Evolutionary conservation across 129 eudicot genomes (phyloP).

Genomic region (Helianthus annuus): DNA sequence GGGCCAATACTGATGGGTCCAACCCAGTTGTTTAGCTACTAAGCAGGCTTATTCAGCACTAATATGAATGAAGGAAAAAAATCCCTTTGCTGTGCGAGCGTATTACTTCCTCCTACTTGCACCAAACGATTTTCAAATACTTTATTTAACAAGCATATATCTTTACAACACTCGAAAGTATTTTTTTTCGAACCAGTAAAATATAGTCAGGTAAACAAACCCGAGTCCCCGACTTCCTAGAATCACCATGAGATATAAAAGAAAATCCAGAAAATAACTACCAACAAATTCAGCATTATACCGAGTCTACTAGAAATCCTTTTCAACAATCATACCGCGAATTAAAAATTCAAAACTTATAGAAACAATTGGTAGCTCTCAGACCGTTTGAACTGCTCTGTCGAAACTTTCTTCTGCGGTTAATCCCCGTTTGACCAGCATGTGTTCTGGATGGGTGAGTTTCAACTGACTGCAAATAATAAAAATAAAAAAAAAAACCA

Average conservation of each 20-base stretch:
- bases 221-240: not conserved
- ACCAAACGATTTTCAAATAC: not conserved
- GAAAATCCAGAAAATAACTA: not conserved
- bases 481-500: constrained; percentile 6
- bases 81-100: too few relatives aligned
- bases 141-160: not conserved
- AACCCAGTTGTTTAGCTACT: too few relatives aligned
- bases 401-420: constrained; percentile 80
- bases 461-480: constrained; percentile 76
- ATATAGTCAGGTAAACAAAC: not conserved
- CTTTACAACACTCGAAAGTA: not conserved
- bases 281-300: constrained; percentile 8
- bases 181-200: not conserved
- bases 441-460: constrained; percentile 81
- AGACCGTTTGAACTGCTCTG: constrained; percentile 74
- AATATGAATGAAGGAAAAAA: too few relatives aligned
- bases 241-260: not conserved
- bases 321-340: not conserved
- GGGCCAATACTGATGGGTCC: too few relatives aligned
- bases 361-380: not conserved
- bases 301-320: not conserved
- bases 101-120: not conserved
- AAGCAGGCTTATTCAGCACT: too few relatives aligned
- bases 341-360: not conserved
- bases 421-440: constrained; percentile 58